phyloP scores from a whole-genome alignment of 2,329 filamentous ascomycete genomes.

The Scleromitrula shiraiana region DNA sequence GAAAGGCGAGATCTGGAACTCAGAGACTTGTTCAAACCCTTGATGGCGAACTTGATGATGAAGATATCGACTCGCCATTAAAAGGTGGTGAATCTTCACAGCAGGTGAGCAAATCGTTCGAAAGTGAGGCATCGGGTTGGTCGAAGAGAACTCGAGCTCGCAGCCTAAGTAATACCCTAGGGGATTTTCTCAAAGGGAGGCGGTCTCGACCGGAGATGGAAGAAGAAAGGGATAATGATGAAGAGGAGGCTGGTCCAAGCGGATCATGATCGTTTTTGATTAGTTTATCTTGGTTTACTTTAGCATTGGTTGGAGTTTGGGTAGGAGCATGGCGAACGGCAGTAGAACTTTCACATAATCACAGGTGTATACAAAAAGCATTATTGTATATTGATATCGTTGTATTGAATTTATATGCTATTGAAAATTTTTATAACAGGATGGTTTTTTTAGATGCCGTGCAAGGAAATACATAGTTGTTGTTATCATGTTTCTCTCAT shows the following conservation, averaged over 20 bases:
- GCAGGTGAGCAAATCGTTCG: slow-evolving; percentile 19
- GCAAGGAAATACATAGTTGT: background rate
- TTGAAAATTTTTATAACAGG: background rate
- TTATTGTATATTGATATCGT: background rate
- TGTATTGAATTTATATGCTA: too few species aligned
- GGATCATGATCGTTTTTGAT: slow-evolving; percentile 12
- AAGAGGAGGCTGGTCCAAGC: slow-evolving; percentile 26
- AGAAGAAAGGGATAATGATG: slow-evolving; percentile 12
- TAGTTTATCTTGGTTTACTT: slow-evolving; percentile 1
- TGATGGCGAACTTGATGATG: slow-evolving; percentile 15
- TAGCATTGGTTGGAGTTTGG: slow-evolving; percentile 5
- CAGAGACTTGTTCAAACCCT: slow-evolving; percentile 17
- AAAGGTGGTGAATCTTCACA: slow-evolving; percentile 3
- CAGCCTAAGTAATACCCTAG: slow-evolving; percentile 27
- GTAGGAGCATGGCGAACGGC: slow-evolving; percentile 5
- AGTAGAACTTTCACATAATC: background rate
- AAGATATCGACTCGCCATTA: slow-evolving; percentile 11
- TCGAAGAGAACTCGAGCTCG: slow-evolving; percentile 20
- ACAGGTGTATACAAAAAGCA: background rate
- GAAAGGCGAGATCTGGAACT: slow-evolving; percentile 24
- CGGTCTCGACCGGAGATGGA: background rate
- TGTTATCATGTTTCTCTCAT: too few species aligned
- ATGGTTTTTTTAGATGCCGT: background rate
- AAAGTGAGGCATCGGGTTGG: slow-evolving; percentile 12
- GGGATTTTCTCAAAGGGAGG: slow-evolving; percentile 23